Conservation (phyloP, 78 protist genomes). For the slime mould (Dictyostelium discoideum) region dicty_2.7 NC_007090.3:2834001-2834500, state of each 20-base stretch:
- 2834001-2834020: slow-evolving; percentile 54
- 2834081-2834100: slow-evolving; percentile 32
- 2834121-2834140: slow-evolving; percentile 13
- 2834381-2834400: slow-evolving; percentile 87
- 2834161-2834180: too few relatives aligned
- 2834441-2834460: slow-evolving; percentile 21
- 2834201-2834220: slow-evolving; percentile 7
- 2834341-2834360: slow-evolving; percentile 6
- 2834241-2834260: slow-evolving; percentile 35
- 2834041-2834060: slow-evolving; percentile 79
- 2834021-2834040: slow-evolving; percentile 74
- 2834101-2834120: slow-evolving; percentile 19
- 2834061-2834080: slow-evolving; percentile 49
- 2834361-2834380: slow-evolving; percentile 34
- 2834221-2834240: slow-evolving; percentile 51
- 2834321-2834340: slow-evolving; percentile 53
- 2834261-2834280: slow-evolving; percentile 20
- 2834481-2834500: slow-evolving; percentile 13
- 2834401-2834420: slow-evolving; percentile 39
- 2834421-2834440: slow-evolving; percentile 48
- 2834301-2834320: slow-evolving; percentile 89
- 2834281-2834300: slow-evolving; percentile 73
- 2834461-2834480: slow-evolving; percentile 15
- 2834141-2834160: not conserved
- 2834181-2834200: not conserved